Conservation (phyloP, 2,329 filamentous ascomycete genomes). For the Alternaria brassicicola region DNA sequence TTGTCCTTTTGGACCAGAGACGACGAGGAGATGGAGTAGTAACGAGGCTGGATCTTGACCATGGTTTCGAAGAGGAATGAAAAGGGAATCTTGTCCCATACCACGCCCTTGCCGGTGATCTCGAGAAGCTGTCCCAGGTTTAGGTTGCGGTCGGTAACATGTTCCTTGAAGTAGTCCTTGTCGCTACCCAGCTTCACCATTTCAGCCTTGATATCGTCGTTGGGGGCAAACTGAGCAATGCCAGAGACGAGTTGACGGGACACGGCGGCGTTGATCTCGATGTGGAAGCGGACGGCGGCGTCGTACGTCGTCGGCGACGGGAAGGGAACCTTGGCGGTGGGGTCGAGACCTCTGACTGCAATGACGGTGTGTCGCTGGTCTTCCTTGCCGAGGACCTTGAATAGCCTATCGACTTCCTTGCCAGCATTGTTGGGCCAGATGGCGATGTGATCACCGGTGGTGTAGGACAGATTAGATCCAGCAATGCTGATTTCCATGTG, state of each 20-base stretch:
- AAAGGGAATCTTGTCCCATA: conserved; percentile 87
- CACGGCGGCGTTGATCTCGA: conserved; percentile 94
- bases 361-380: conserved; percentile 83
- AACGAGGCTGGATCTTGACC: conserved; percentile 93
- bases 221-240: conserved; percentile 86
- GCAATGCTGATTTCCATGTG: conserved; percentile 95
- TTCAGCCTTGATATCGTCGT: conserved; percentile 82
- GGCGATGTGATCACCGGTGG: conserved; percentile 96
- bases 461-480: conserved; percentile 87
- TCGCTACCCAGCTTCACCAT: conserved; percentile 88
- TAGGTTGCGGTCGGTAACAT: conserved; percentile 79
- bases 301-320: conserved; percentile 97
- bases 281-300: conserved; percentile 89
- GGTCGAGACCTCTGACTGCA: conserved; percentile 86
- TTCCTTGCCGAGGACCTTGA: conserved; percentile 75
- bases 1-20: conserved; percentile 92
- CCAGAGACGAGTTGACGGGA: conserved; percentile 94
- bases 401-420: conserved; percentile 86
- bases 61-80: conserved; percentile 93
- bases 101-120: conserved; percentile 71
- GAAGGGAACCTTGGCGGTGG: conserved; percentile 96
- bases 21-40: conserved; percentile 99
- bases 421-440: conserved; percentile 97
- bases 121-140: conserved; percentile 89
- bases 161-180: conserved; percentile 92